Evolutionary conservation across 2,329 filamentous ascomycete species (phyloP).

Genomic region (Botrytis fragariae): DNA sequence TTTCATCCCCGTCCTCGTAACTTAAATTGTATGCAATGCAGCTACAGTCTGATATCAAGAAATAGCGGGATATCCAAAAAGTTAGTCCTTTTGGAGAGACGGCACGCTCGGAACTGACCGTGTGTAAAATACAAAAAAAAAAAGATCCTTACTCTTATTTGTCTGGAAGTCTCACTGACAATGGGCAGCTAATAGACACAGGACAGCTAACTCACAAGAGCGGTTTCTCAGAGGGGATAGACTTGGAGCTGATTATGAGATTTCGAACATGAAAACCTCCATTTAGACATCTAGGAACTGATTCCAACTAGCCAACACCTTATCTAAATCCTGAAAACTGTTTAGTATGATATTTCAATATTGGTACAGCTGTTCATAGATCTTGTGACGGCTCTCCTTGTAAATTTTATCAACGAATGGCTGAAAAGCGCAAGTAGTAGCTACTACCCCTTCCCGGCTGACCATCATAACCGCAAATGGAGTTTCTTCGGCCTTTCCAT

Average conservation of each 20-base stretch:
- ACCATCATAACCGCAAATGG: neutral
- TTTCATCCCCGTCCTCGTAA: rapidly evolving
- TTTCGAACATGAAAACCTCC: too few species aligned
- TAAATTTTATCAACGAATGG: neutral
- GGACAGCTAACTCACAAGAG: too few species aligned
- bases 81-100: rapidly evolving
- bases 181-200: too few species aligned
- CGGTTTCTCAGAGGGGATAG: too few species aligned
- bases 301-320: neutral
- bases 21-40: neutral
- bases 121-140: too few species aligned
- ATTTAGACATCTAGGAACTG: too few species aligned
- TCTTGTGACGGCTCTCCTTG: neutral
- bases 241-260: too few species aligned
- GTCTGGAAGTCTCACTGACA: too few species aligned
- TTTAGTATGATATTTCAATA: rapidly evolving
- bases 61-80: neutral
- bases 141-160: too few species aligned
- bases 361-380: neutral
- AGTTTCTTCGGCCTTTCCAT: neutral
- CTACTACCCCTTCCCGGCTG: neutral
- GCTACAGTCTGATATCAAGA: neutral
- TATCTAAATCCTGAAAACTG: neutral
- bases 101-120: neutral
- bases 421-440: neutral